These are phyloP conservation scores for Selaginella tamariscina DNA, from an alignment of 75 land plant genomes.

Conservation along the genomic window DNA sequence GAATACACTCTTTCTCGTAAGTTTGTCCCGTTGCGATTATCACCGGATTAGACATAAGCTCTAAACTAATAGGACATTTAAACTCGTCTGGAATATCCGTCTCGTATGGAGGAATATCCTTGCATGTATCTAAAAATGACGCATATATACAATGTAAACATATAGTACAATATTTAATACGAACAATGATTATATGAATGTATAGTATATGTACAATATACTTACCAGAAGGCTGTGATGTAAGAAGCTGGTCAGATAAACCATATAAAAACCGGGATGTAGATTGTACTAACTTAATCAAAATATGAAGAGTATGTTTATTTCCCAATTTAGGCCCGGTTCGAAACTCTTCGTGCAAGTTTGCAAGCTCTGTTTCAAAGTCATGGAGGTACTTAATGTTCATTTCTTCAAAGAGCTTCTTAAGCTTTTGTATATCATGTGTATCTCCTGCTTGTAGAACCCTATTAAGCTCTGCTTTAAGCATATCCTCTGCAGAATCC, in stretches of 20 bases:
- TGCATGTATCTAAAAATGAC: background rate
- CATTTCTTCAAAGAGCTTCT: background rate
- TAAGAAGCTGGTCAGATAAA: too few relatives aligned
- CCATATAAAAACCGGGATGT: background rate
- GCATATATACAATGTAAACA: too few relatives aligned
- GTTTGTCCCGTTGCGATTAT: conserved; percentile 64
- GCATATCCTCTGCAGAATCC: conserved; percentile 31
- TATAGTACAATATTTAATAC: too few relatives aligned
- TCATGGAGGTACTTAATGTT: background rate
- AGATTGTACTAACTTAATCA: background rate
- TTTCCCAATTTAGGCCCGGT: background rate
- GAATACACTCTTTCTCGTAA: conserved; percentile 49
- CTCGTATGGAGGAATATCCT: too few relatives aligned
- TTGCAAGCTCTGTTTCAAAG: background rate
- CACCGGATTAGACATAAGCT: conserved; percentile 69
- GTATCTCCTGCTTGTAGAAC: conserved; percentile 25
- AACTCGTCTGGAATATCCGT: conserved; percentile 49
- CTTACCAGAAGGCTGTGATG: too few relatives aligned
- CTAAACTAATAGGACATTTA: conserved; percentile 58
- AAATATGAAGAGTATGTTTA: background rate
- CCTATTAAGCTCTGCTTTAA: conserved; percentile 31
- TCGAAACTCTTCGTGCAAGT: background rate
- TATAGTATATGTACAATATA: too few relatives aligned
- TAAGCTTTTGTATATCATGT: too few relatives aligned
- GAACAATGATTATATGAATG: too few relatives aligned